Evolutionary conservation across 805 yeast species (phyloP).

Genomic region (Wickerhamiella australiensis): DNA sequence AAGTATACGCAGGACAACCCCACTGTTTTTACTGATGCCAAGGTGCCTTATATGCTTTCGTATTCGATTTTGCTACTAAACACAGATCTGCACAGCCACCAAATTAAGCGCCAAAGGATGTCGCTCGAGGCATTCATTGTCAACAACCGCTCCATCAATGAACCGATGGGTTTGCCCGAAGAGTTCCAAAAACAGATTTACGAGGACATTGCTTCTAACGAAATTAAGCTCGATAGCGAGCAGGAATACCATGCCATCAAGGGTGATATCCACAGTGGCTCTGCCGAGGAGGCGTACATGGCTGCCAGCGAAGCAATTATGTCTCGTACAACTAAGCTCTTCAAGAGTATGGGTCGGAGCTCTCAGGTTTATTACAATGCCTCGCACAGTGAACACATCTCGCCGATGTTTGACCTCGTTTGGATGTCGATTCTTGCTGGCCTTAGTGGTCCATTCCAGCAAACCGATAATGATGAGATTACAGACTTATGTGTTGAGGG

Average conservation of each 20-base stretch:
- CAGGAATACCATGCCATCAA: constrained; percentile 83
- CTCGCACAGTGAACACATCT: constrained; percentile 77
- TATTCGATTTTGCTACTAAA: constrained; percentile 87
- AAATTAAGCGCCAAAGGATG: constrained; percentile 72
- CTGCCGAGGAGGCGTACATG: constrained; percentile 65
- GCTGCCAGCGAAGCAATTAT: constrained; percentile 91
- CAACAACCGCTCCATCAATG: constrained; percentile 87
- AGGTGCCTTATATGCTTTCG: constrained; percentile 82
- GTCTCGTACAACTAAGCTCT: constrained; percentile 72
- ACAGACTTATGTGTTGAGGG: constrained; percentile 65
- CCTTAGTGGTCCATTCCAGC: constrained; percentile 84
- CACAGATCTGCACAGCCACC: constrained; percentile 86
- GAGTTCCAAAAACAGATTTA: constrained; percentile 59
- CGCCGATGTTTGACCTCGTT: constrained; percentile 79
- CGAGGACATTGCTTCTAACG: constrained; percentile 68
- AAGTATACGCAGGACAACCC: constrained; percentile 84
- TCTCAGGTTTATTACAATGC: constrained; percentile 61
- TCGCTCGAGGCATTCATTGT: constrained; percentile 71
- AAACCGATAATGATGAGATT: constrained; percentile 61
- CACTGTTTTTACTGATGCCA: constrained; percentile 71
- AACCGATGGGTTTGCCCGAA: constrained; percentile 69
- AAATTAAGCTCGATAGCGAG: constrained; percentile 83
- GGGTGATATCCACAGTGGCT: constrained; percentile 47
- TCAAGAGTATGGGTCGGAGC: constrained; percentile 47
- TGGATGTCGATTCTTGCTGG: constrained; percentile 98